phyloP scores from a whole-genome alignment of 768 basidiomycete species.

The Tylopilus sp. region DNA sequence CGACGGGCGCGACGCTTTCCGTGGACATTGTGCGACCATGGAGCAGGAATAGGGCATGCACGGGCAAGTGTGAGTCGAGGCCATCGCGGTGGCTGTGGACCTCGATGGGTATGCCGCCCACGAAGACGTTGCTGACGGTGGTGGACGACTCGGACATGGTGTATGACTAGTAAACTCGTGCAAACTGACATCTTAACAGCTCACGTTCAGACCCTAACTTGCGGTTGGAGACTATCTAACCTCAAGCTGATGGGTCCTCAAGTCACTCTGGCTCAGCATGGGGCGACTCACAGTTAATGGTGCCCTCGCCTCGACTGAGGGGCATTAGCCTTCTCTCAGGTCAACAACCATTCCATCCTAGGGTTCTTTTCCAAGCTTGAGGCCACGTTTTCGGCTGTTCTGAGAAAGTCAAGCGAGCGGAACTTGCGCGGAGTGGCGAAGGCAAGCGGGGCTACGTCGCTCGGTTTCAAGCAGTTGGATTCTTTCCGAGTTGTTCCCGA shows the following conservation, averaged over 20 bases:
- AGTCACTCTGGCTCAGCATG: too few species aligned
- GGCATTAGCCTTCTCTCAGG: not conserved
- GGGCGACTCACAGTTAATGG: too few species aligned
- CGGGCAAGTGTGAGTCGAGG: constrained; percentile 17
- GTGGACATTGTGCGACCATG: constrained; percentile 24
- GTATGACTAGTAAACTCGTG: not conserved
- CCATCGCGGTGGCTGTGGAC: constrained; percentile 21
- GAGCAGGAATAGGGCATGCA: constrained; percentile 27
- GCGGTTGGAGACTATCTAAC: not conserved
- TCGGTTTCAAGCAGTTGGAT: not conserved
- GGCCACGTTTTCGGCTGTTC: not conserved
- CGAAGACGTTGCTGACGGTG: constrained; percentile 10
- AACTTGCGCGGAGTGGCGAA: not conserved
- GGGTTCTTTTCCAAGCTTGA: not conserved
- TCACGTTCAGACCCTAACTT: too few species aligned
- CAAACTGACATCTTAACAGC: not conserved
- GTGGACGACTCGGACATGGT: constrained; percentile 17
- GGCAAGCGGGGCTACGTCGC: not conserved
- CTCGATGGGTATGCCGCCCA: constrained; percentile 28
- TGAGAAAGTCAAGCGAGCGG: not conserved
- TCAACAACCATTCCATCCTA: not conserved
- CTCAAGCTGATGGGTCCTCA: too few species aligned
- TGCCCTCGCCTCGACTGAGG: too few species aligned
- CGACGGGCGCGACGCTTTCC: constrained; percentile 10
- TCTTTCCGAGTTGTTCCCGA: not conserved